These are phyloP conservation scores for Metschnikowia henanensis DNA, from an alignment of 805 yeast genomes.

Conservation along the genomic window DNA sequence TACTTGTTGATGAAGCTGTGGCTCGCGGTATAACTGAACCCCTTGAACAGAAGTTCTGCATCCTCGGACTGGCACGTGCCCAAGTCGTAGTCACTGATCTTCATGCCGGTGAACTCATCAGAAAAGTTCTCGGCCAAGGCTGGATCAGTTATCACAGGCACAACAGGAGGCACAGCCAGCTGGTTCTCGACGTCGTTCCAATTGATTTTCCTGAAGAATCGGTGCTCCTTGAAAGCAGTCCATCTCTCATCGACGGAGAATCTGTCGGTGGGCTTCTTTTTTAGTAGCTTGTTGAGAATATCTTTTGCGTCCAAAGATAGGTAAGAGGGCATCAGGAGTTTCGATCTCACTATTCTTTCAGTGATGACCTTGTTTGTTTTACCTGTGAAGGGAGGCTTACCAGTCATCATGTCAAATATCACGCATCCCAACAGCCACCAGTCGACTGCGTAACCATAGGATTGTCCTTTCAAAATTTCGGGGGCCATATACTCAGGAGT, in stretches of 20 bases:
- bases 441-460: conserved; percentile 51
- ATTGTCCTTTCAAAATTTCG: conserved; percentile 49
- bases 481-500: conserved; percentile 86
- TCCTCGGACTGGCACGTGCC: conserved; percentile 11
- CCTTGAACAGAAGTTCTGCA: conserved; percentile 29
- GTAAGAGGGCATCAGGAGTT: conserved; percentile 40
- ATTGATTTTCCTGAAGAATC: conserved; percentile 39
- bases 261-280: conserved; percentile 37
- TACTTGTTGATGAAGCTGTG: conserved; percentile 34
- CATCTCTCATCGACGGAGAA: conserved; percentile 37
- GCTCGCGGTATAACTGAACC: conserved; percentile 47
- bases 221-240: conserved; percentile 32
- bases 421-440: conserved; percentile 52
- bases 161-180: conserved; percentile 36
- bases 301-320: conserved; percentile 44
- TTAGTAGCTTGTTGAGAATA: conserved; percentile 37
- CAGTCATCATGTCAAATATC: conserved; percentile 43
- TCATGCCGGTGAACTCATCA: conserved; percentile 42
- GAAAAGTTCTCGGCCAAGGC: conserved; percentile 46
- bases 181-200: conserved; percentile 36
- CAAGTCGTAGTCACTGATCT: conserved; percentile 20
- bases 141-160: conserved; percentile 45
- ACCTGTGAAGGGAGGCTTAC: conserved; percentile 47
- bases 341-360: conserved; percentile 39
- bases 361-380: conserved; percentile 38